Evolutionary conservation across 225 moss, liverwort and hornwort genomes (phyloP), one percentile per base, ranked within the genome.

Genomic region (Antitrichia curtipendula): DNA sequence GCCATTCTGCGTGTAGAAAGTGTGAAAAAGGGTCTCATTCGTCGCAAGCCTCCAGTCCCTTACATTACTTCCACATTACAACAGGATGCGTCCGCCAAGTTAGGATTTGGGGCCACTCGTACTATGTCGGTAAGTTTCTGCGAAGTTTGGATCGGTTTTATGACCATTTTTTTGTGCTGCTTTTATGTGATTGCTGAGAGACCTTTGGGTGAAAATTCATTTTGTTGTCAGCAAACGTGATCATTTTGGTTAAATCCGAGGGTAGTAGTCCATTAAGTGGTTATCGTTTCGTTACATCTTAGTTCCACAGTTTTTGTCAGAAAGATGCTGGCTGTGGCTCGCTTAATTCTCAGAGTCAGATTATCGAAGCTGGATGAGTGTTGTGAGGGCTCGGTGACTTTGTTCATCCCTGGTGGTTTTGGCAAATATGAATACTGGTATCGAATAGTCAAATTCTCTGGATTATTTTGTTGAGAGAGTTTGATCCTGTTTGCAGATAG

Each of bases 41-140:
- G 94, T 66, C 91, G 95, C 58, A 92, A 90, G 87, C 93, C 98
- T 82, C 91, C 87, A 16, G 91, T 96, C 86, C 97, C 98, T 75
- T 99, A 97, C 85, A 99, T 95, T 56, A 99, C 98, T 69, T 97
- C 97, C 41, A 95, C 95, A 16, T 90, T 99, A 85, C 98, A 99
- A 90, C 95, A 99, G 84, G 98, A 99, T 91, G 98, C 98, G 58
- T 99, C 96, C 49, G 92, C 83, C 81, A 97, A 97, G 88, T 87
- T 99, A 87, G 95, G 92, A 34, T 99, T 97, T 92, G 96, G 96
- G 70, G 95, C 93, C 63, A 89, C 92, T 86, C 95, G 95, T 53
- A 99, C 98, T 53, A 99, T 99, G 98, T 84, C 93, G 77, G 98
- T 99, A 92, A 88, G 95, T 88, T 85, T 66, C 50, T 68, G 74